Conservation (phyloP, 768 basidiomycete species). For the Paxillus involutus region DNA sequence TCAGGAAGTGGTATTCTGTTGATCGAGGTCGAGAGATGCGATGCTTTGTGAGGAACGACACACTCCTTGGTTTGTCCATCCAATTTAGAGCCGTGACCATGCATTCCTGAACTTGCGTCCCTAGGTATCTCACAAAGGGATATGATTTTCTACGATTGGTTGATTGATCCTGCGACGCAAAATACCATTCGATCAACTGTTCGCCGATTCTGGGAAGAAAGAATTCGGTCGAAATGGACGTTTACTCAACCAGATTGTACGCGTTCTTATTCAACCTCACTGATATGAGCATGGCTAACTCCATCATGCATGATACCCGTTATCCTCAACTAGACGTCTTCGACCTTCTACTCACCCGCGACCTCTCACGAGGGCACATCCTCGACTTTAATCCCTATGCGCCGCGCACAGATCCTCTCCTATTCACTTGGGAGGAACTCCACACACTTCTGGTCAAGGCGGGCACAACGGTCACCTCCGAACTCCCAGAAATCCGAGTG, state of each 20-base stretch:
- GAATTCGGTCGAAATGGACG: slow-evolving; percentile 62
- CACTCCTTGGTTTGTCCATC: slow-evolving; percentile 60
- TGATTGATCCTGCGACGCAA: slow-evolving; percentile 62
- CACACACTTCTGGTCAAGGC: slow-evolving; percentile 33
- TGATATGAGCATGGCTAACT: background rate
- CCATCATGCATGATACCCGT: background rate
- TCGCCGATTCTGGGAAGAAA: slow-evolving; percentile 62
- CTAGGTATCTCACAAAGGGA: slow-evolving; percentile 88
- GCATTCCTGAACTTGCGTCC: background rate
- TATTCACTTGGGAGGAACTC: slow-evolving; percentile 84
- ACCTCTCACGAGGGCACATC: slow-evolving; percentile 73
- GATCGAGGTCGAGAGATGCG: slow-evolving; percentile 84
- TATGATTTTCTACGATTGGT: slow-evolving; percentile 83
- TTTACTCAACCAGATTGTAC: slow-evolving; percentile 60
- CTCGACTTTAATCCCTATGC: slow-evolving; percentile 92
- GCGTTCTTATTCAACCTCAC: slow-evolving; percentile 21
- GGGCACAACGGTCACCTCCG: background rate
- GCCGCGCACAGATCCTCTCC: slow-evolving; percentile 80
- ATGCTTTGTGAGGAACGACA: slow-evolving; percentile 81
- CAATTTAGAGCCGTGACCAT: background rate
- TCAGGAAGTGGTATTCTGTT: slow-evolving; percentile 88
- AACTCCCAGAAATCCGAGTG: slow-evolving; percentile 51
- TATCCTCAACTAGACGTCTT: slow-evolving; percentile 53
- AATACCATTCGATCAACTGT: slow-evolving; percentile 53
- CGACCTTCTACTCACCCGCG: slow-evolving; percentile 84